Evolutionary conservation across 2,329 filamentous ascomycete genomes (phyloP).

Genomic region (Coniochaeta sp.): DNA sequence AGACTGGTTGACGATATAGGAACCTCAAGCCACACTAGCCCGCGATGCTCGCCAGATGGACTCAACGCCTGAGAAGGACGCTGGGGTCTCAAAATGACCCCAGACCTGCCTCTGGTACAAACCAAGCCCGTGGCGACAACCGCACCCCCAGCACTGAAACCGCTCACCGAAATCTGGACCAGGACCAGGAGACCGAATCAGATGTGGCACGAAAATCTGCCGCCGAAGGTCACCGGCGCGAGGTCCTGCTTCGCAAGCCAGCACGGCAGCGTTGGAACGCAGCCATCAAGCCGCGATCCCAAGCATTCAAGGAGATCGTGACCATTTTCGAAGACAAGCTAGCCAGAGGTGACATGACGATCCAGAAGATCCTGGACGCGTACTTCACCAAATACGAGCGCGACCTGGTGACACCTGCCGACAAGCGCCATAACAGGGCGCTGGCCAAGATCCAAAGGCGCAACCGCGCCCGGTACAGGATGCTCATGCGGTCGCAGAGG

Average conservation of each 20-base stretch:
- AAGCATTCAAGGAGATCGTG: not conserved
- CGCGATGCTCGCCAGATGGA: not conserved
- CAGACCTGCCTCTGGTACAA: not conserved
- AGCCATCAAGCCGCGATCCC: not conserved
- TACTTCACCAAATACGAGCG: slow-evolving; percentile 16
- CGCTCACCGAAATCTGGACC: not conserved
- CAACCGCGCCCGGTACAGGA: slow-evolving; percentile 6
- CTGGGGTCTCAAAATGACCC: too few relatives aligned
- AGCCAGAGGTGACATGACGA: slow-evolving; percentile 9
- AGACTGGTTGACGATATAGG: too few relatives aligned
- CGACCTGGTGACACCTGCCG: slow-evolving; percentile 7
- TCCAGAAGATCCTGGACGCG: slow-evolving; percentile 21
- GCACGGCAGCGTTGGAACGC: not conserved
- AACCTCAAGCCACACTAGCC: not conserved
- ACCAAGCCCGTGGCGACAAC: not conserved
- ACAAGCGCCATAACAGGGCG: slow-evolving; percentile 21
- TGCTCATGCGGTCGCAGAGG: slow-evolving; percentile 5
- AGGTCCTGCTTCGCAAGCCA: not conserved
- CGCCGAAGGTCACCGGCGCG: not conserved
- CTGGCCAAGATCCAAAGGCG: slow-evolving; percentile 9
- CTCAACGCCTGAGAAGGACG: not conserved
- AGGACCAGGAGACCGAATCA: not conserved
- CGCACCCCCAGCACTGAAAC: not conserved
- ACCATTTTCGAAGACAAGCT: not conserved
- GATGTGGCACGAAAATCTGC: not conserved